Evolutionary conservation across 805 yeast species (phyloP).

Genomic region (Scheffersomyces amazonensis): DNA sequence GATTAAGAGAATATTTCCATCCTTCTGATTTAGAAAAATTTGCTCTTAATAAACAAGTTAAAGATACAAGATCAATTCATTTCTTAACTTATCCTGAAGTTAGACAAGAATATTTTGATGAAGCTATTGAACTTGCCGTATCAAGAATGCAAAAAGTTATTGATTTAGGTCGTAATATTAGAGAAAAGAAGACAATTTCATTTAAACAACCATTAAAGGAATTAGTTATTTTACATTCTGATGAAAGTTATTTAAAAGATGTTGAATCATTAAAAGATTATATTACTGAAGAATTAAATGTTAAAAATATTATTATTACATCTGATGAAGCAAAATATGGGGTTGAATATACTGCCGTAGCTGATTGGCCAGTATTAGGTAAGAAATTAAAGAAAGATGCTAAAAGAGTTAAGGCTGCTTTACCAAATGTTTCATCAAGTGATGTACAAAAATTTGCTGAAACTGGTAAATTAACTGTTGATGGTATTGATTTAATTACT

Average conservation of each 20-base stretch:
- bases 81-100: conserved; percentile 88
- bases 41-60: conserved; percentile 38
- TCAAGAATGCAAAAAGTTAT: conserved; percentile 95
- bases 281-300: conserved; percentile 87
- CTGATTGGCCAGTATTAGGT: conserved; percentile 99
- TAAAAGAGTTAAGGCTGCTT: conserved; percentile 89
- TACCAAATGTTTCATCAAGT: conserved; percentile 76
- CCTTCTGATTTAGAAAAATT: conserved; percentile 49
- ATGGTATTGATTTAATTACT: conserved; percentile 79
- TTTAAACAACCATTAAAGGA: conserved; percentile 92
- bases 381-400: conserved; percentile 94
- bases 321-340: conserved; percentile 89
- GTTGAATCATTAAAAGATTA: conserved; percentile 74
- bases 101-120: conserved; percentile 76
- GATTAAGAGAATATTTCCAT: conserved; percentile 61
- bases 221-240: conserved; percentile 82
- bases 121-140: conserved; percentile 81
- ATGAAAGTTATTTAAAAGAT: conserved; percentile 69
- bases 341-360: conserved; percentile 90
- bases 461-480: conserved; percentile 76
- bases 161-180: conserved; percentile 91
- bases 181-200: conserved; percentile 93
- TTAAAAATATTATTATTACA: conserved; percentile 83
- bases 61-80: conserved; percentile 83
- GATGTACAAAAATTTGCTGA: conserved; percentile 76